These are phyloP conservation scores for Gonapodya prolifera DNA, from an alignment of 192 early-diverging fungal genomes.

Conservation along the genomic window DNA sequence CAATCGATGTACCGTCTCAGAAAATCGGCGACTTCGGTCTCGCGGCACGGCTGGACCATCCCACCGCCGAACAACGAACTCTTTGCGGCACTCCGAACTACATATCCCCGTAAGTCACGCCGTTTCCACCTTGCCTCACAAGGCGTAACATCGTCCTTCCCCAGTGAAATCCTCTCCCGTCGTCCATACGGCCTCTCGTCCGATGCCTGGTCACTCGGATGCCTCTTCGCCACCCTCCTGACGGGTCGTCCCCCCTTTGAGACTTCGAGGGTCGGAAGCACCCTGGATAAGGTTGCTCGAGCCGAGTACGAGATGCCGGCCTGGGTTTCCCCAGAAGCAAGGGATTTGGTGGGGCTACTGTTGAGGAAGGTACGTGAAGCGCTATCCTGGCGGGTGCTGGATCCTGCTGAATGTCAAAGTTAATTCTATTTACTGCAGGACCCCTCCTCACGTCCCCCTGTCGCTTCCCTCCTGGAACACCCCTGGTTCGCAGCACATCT, in stretches of 20 bases:
- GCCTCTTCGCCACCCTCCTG: conserved; percentile 57
- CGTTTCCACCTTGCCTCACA: conserved; percentile 1
- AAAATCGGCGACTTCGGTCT: conserved; percentile 72
- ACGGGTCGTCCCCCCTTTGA: conserved; percentile 62
- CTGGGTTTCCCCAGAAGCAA: conserved; percentile 31
- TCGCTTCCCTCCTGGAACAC: too few relatives aligned
- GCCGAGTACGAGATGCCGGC: conserved; percentile 41
- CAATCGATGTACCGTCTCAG: background rate
- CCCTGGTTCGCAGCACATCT: too few relatives aligned
- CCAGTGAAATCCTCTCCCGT: conserved; percentile 53
- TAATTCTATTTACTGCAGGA: too few relatives aligned
- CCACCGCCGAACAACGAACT: conserved; percentile 48
- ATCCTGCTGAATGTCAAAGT: background rate
- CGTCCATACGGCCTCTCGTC: conserved; percentile 57
- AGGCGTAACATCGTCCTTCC: background rate
- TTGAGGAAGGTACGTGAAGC: conserved; percentile 42
- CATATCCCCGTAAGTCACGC: conserved; percentile 48
- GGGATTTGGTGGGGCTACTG: conserved; percentile 36
- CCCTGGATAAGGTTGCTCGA: conserved; percentile 36
- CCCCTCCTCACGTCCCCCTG: too few relatives aligned
- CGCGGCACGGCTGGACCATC: conserved; percentile 35
- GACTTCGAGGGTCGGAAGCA: conserved; percentile 36
- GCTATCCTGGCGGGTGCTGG: too few relatives aligned
- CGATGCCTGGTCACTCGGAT: conserved; percentile 69
- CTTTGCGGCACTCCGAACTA: conserved; percentile 73